phyloP scores from a whole-genome alignment of 2,329 filamentous ascomycete genomes.

The Colletotrichum australisinense region DNA sequence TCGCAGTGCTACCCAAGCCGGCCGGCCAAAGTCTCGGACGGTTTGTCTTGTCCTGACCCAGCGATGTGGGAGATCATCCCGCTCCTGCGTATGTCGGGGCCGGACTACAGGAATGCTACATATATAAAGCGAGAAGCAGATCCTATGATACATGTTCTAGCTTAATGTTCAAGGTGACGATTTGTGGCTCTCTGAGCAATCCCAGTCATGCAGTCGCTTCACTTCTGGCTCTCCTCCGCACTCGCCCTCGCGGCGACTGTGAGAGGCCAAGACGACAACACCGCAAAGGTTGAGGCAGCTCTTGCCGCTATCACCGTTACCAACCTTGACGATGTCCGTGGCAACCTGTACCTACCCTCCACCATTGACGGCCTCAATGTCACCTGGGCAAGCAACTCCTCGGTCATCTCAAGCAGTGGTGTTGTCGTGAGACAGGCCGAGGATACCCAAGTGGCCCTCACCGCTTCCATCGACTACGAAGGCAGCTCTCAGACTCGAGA shows the following conservation, averaged over 20 bases:
- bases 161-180: not conserved
- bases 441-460: conserved; percentile 46
- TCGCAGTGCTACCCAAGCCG: conserved; percentile 23
- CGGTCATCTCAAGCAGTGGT: conserved; percentile 48
- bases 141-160: not conserved
- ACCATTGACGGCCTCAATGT: conserved; percentile 44
- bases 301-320: conserved; percentile 41
- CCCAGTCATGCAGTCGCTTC: conserved; percentile 15
- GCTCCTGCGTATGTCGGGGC: not conserved
- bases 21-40: not conserved
- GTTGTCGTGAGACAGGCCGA: conserved; percentile 46
- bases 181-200: not conserved
- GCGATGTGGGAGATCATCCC: conserved; percentile 9
- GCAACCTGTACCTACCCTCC: conserved; percentile 50
- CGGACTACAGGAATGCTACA: not conserved
- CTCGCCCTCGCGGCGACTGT: conserved; percentile 24
- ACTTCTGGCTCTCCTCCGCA: conserved; percentile 17
- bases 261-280: conserved; percentile 7
- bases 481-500: conserved; percentile 41
- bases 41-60: not conserved
- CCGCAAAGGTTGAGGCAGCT: conserved; percentile 27
- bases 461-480: conserved; percentile 45
- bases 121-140: conserved; percentile 5
- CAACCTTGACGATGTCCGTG: conserved; percentile 51
- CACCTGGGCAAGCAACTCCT: conserved; percentile 49